phyloP scores from a whole-genome alignment of 345 rosid species.

The Melaleuca quinquenervia region DNA sequence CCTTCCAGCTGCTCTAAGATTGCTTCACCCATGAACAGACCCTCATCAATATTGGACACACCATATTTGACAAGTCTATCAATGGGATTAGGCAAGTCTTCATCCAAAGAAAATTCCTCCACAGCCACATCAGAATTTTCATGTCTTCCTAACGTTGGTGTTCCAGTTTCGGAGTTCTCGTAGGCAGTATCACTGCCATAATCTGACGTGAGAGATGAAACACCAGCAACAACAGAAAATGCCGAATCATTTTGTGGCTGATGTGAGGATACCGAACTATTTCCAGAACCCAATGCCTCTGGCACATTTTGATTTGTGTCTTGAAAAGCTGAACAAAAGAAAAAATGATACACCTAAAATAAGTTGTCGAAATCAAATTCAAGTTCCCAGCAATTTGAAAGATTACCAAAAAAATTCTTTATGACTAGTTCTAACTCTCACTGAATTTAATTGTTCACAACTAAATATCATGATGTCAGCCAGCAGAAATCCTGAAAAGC shows the following conservation, averaged over 20 bases:
- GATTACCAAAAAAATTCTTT: neutral
- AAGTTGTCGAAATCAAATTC: neutral
- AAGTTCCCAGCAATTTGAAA: neutral
- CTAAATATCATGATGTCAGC: neutral
- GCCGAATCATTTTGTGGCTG: conserved; percentile 37
- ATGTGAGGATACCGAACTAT: conserved; percentile 27
- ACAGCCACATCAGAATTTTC: conserved; percentile 59
- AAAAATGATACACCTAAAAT: neutral
- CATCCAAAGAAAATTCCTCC: conserved; percentile 68
- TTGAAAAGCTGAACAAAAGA: conserved; percentile 71
- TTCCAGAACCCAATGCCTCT: conserved; percentile 34
- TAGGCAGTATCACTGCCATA: conserved; percentile 93
- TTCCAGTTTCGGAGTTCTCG: conserved; percentile 86
- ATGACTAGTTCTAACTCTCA: neutral
- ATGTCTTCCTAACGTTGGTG: conserved; percentile 59
- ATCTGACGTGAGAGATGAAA: conserved; percentile 78
- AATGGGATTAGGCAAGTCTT: conserved; percentile 66
- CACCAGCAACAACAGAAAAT: conserved; percentile 38
- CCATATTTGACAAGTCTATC: conserved; percentile 82
- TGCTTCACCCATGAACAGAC: conserved; percentile 87
- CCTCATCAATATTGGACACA: conserved; percentile 92
- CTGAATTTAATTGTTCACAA: neutral
- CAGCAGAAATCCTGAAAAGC: neutral
- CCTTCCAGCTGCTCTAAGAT: conserved; percentile 92
- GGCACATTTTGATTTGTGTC: conserved; percentile 47